Conservation (phyloP, 2,329 filamentous ascomycete genomes). For the Beauveria medogensis region DNA sequence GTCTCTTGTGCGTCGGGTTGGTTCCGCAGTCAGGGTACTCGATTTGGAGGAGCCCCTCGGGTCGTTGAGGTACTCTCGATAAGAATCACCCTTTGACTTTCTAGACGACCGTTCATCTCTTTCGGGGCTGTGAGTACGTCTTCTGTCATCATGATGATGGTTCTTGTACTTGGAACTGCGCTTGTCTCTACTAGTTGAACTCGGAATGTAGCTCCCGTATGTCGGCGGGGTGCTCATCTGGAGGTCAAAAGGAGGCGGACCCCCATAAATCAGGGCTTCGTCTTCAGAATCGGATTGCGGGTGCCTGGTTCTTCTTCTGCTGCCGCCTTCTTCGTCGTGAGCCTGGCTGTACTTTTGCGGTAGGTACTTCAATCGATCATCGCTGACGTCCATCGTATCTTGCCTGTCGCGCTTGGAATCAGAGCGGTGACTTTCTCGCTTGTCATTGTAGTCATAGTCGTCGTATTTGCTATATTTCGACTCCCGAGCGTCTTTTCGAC, state of each 20-base stretch:
- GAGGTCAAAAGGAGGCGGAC: slow-evolving; percentile 15
- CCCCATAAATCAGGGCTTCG: slow-evolving; percentile 45
- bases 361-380: slow-evolving; percentile 35
- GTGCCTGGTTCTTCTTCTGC: slow-evolving; percentile 13
- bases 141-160: slow-evolving; percentile 4
- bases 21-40: slow-evolving; percentile 36
- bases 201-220: slow-evolving; percentile 22
- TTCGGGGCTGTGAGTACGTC: slow-evolving; percentile 9
- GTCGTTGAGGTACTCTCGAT: slow-evolving; percentile 22
- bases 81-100: slow-evolving; percentile 1
- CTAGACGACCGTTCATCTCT: slow-evolving; percentile 12
- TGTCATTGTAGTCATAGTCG: slow-evolving; percentile 23
- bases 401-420: slow-evolving; percentile 15
- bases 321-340: slow-evolving; percentile 20
- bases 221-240: slow-evolving; percentile 15
- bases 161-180: slow-evolving; percentile 18
- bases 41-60: slow-evolving; percentile 29
- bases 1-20: slow-evolving; percentile 26
- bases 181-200: slow-evolving; percentile 14
- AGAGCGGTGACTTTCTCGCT: slow-evolving; percentile 20
- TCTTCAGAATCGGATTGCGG: slow-evolving; percentile 23
- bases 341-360: slow-evolving; percentile 40
- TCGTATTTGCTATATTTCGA: slow-evolving; percentile 13
- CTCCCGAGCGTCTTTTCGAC: slow-evolving; percentile 14
- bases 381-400: slow-evolving; percentile 18